Conservation (phyloP, 140 eudicot species). For the Oenanthe javanica region DNA sequence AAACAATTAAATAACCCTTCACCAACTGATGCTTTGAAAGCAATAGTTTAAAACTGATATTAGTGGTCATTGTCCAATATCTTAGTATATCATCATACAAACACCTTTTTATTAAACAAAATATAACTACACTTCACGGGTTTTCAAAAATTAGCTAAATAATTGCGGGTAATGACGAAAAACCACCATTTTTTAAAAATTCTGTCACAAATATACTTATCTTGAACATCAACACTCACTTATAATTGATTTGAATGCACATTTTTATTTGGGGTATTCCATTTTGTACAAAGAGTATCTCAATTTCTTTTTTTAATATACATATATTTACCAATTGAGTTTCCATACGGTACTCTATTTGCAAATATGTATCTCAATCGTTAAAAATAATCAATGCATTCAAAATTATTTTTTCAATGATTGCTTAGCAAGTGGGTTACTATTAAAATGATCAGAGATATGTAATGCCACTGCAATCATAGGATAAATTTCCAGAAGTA, state of each 20-base stretch:
- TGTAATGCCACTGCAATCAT: not conserved
- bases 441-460: not conserved
- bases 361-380: no score
- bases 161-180: no score
- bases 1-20: not conserved
- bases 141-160: not conserved
- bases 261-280: no score
- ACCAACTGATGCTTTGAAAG: not conserved
- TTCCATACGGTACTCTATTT: no score
- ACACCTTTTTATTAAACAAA: not conserved
- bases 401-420: not conserved
- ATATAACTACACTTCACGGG: conserved; percentile 3
- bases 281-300: no score
- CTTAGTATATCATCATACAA: conserved; percentile 3
- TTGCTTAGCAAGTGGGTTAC: conserved; percentile 9
- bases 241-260: no score
- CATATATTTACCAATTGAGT: no score
- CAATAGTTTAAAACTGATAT: not conserved
- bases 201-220: no score
- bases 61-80: conserved; percentile 7
- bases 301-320: no score
- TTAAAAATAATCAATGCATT: no score
- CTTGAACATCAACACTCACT: no score
- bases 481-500: conserved; percentile 12
- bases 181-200: no score